Conservation (phyloP, 768 basidiomycete genomes). For the Pulveroboletus sp. region DNA sequence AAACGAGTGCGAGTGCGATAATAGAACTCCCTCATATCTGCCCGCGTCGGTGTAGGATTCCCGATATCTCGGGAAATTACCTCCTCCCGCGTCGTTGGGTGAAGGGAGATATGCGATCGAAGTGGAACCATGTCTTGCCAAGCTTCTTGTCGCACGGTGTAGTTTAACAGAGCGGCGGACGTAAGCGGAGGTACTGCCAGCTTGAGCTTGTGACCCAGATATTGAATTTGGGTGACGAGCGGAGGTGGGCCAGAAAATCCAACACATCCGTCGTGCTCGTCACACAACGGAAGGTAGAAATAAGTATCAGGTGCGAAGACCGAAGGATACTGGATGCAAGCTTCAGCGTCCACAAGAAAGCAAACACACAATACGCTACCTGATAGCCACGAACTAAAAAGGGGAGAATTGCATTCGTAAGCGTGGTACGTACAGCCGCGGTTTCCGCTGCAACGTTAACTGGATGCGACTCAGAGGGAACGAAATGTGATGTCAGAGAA, state of each 20-base stretch:
- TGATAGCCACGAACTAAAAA: conserved; percentile 41
- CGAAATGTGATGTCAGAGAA: background rate
- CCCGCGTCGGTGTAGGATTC: conserved; percentile 34
- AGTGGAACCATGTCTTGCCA: conserved; percentile 30
- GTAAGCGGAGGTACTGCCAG: conserved; percentile 41
- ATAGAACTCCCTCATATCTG: conserved; percentile 41
- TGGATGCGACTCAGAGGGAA: conserved; percentile 21
- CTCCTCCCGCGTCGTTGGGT: conserved; percentile 36
- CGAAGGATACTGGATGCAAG: conserved; percentile 36
- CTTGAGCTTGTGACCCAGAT: conserved; percentile 40
- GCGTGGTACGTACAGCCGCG: conserved; percentile 20
- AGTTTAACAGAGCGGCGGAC: conserved; percentile 38
- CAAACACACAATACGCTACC: conserved; percentile 24
- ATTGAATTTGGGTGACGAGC: conserved; percentile 31
- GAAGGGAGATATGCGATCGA: conserved; percentile 15
- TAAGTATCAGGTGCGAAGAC: conserved; percentile 42
- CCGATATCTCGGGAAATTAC: conserved; percentile 27
- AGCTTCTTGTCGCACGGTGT: conserved; percentile 36
- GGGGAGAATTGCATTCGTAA: conserved; percentile 35
- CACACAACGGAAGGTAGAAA: conserved; percentile 40
- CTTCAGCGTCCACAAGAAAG: conserved; percentile 5
- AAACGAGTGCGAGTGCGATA: conserved; percentile 33
- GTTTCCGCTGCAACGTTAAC: conserved; percentile 34
- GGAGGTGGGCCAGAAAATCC: conserved; percentile 35
- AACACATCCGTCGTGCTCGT: conserved; percentile 18